Percentiles rank a stretch among this genome's conserved stretches.
These are phyloP conservation scores for Diversispora eburnea DNA, from an alignment of 192 early-diverging fungal species.

Conservation along the genomic window DNA sequence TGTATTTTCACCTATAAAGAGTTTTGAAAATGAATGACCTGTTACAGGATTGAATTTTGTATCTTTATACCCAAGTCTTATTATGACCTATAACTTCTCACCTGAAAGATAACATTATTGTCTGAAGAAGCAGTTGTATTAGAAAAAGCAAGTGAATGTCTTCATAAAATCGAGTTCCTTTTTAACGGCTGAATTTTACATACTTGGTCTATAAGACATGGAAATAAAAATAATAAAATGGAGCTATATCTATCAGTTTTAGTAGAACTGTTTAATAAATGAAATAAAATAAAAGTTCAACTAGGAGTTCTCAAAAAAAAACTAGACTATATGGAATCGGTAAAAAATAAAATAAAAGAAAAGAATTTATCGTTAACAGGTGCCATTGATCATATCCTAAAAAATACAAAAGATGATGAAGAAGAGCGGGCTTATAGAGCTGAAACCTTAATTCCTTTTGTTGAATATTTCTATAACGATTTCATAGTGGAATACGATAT, in stretches of 20 bases:
- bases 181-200: neutral
- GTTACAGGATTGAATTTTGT: conserved; percentile 7
- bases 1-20: neutral
- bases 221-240: neutral
- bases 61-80: conserved; percentile 23
- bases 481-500: neutral
- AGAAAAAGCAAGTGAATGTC: neutral
- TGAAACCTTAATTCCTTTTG: neutral
- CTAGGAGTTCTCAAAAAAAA: neutral
- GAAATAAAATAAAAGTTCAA: neutral
- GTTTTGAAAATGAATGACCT: neutral
- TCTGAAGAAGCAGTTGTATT: conserved; percentile 13
- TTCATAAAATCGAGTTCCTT: neutral
- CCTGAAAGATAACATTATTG: neutral
- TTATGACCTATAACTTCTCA: neutral
- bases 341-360: no score
- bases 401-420: neutral
- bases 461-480: neutral
- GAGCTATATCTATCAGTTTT: no score
- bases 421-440: neutral
- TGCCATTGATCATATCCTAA: neutral
- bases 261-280: no score
- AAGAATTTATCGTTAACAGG: no score
- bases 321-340: no score
- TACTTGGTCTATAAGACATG: neutral